Evolutionary conservation across 192 early-diverging fungal species (phyloP).

Genomic region (Entophlyctis luteolus): DNA sequence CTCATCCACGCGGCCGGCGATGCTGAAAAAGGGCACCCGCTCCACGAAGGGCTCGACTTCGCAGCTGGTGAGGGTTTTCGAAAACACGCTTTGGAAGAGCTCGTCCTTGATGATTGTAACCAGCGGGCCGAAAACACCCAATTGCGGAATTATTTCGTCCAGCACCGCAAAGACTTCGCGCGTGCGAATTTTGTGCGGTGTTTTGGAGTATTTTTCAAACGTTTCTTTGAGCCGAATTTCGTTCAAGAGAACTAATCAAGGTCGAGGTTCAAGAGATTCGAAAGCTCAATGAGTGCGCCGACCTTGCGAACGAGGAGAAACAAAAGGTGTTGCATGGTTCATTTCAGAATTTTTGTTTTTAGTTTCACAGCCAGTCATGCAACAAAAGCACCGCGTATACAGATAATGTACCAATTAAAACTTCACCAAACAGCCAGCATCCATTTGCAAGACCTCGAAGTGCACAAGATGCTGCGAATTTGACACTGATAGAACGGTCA

Average conservation of each 20-base stretch:
- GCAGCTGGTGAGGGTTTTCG: conserved; percentile 30
- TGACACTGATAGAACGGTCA: not conserved
- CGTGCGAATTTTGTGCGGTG: conserved; percentile 24
- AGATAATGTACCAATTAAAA: not conserved
- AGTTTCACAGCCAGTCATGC: conserved; percentile 21
- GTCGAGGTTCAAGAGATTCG: no score
- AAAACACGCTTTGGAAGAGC: conserved; percentile 34
- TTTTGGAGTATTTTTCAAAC: conserved; percentile 28
- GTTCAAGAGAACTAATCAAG: no score
- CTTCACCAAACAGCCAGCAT: conserved; percentile 2
- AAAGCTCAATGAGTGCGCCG: no score
- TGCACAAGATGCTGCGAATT: not conserved
- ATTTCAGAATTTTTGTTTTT: no score
- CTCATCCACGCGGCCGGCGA: conserved; percentile 24
- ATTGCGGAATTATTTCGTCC: conserved; percentile 25
- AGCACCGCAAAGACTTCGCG: conserved; percentile 35
- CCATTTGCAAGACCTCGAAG: not conserved
- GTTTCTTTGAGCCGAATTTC: conserved; percentile 44
- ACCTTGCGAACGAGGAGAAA: conserved; percentile 32
- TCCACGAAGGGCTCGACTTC: conserved; percentile 33
- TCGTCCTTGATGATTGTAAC: conserved; percentile 37
- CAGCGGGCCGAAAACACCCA: conserved; percentile 27
- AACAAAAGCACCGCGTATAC: conserved; percentile 20
- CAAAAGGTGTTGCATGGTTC: no score
- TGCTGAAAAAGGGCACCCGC: conserved; percentile 40